phyloP scores from a whole-genome alignment of 768 basidiomycete genomes.

The Leccinum fibrillosum region DNA sequence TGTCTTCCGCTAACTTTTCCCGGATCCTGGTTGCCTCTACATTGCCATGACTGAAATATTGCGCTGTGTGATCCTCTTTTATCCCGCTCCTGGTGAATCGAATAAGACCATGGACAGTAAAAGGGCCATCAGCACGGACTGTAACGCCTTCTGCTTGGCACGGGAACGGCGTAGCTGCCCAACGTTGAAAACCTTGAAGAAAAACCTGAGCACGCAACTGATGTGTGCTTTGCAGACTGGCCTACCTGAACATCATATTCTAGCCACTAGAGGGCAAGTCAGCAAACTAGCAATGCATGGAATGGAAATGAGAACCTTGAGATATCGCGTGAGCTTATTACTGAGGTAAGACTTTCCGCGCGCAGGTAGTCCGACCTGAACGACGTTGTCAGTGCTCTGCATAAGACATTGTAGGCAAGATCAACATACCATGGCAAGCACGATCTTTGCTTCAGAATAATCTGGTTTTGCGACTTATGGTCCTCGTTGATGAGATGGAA shows the following conservation, averaged over 20 bases:
- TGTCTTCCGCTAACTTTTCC: constrained; percentile 84
- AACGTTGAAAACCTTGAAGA: constrained; percentile 88
- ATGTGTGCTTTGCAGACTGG: not conserved
- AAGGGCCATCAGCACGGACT: constrained; percentile 39
- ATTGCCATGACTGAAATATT: constrained; percentile 88
- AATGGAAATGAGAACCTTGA: constrained; percentile 58
- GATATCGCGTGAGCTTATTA: constrained; percentile 95
- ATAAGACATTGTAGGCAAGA: not conserved
- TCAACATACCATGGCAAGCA: constrained; percentile 83
- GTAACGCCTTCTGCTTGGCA: constrained; percentile 74
- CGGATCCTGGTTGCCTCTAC: constrained; percentile 69
- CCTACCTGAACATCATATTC: constrained; percentile 94
- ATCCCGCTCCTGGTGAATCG: constrained; percentile 58
- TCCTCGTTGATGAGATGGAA: not conserved
- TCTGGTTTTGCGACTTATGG: constrained; percentile 87
- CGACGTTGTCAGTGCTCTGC: not conserved
- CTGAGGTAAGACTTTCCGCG: constrained; percentile 97
- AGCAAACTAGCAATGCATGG: constrained; percentile 2
- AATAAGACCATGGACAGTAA: constrained; percentile 2
- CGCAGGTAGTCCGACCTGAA: constrained; percentile 92
- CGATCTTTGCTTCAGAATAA: constrained; percentile 98
- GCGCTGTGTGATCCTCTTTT: constrained; percentile 87
- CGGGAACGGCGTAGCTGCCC: constrained; percentile 89
- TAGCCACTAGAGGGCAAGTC: constrained; percentile 70
- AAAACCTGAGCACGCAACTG: not conserved